These are phyloP conservation scores for Rhynchosporium graminicola DNA, from an alignment of 2,329 filamentous ascomycete species.

Conservation along the genomic window DNA sequence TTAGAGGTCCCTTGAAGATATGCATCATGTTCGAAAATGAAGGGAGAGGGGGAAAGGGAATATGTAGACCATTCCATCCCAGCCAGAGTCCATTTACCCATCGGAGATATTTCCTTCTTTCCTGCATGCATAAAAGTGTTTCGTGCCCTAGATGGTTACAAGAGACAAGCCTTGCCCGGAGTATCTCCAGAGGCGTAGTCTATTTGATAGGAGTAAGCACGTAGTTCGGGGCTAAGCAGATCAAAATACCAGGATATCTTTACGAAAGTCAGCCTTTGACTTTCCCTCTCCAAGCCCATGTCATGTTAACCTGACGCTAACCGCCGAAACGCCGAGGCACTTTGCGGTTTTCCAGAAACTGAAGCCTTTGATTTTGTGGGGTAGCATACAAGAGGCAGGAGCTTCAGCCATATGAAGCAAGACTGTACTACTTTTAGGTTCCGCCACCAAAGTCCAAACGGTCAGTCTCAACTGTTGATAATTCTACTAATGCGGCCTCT, in stretches of 20 bases:
- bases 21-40: neutral
- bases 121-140: neutral
- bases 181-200: neutral
- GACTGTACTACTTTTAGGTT: neutral
- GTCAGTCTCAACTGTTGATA: neutral
- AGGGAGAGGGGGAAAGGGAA: too few relatives aligned
- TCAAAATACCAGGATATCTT: neutral
- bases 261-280: neutral
- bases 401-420: neutral
- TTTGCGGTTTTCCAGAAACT: neutral
- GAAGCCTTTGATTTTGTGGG: neutral
- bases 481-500: neutral
- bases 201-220: neutral
- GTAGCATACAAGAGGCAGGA: neutral
- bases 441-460: conserved; percentile 3
- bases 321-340: conserved; percentile 9
- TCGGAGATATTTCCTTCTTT: neutral
- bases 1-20: neutral
- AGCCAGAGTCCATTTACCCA: neutral
- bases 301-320: neutral
- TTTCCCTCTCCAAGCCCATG: neutral
- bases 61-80: neutral
- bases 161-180: neutral
- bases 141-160: neutral
- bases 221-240: neutral